These are phyloP conservation scores for Amoebophrya sp. DNA, from an alignment of 169 alveolate genomes.

Conservation along the genomic window DNA sequence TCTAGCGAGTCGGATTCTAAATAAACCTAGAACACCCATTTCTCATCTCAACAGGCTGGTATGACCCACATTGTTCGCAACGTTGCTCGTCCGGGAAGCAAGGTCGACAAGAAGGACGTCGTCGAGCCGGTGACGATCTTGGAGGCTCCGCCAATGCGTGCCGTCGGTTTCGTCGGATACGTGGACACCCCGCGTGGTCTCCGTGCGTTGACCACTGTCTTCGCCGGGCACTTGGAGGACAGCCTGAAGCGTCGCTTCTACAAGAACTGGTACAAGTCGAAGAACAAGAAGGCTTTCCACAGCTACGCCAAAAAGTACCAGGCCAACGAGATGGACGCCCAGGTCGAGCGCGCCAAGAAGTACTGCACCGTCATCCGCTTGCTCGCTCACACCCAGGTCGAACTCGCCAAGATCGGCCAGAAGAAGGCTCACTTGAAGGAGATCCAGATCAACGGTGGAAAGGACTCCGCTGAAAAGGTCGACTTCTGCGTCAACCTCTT, in stretches of 20 bases:
- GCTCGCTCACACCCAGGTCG: slow-evolving; percentile 96
- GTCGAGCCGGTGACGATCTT: slow-evolving; percentile 99
- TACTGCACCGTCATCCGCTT: slow-evolving; percentile 97
- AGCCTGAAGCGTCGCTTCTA: slow-evolving; percentile 95
- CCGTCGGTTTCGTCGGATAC: slow-evolving; percentile 99
- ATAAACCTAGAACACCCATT: neutral
- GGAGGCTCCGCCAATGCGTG: slow-evolving; percentile 91
- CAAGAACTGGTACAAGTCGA: slow-evolving; percentile 94
- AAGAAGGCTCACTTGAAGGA: slow-evolving; percentile 98
- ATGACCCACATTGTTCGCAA: slow-evolving; percentile 98
- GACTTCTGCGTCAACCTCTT: slow-evolving; percentile 87
- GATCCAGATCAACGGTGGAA: slow-evolving; percentile 99
- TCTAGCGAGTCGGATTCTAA: neutral
- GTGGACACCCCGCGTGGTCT: slow-evolving; percentile 98
- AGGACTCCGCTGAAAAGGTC: slow-evolving; percentile 60
- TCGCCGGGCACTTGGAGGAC: slow-evolving; percentile 96
- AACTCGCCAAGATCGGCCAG: slow-evolving; percentile 84
- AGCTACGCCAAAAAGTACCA: slow-evolving; percentile 84
- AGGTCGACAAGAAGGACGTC: slow-evolving; percentile 95
- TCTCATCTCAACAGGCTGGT: slow-evolving; percentile 79
- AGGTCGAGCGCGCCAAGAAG: slow-evolving; percentile 86
- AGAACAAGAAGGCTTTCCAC: slow-evolving; percentile 98
- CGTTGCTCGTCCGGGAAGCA: slow-evolving; percentile 91
- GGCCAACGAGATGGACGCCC: slow-evolving; percentile 79
- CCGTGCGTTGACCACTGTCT: slow-evolving; percentile 94